Conservation (phyloP, 495 filamentous ascomycete species). For the Penicillium salamii region DNA sequence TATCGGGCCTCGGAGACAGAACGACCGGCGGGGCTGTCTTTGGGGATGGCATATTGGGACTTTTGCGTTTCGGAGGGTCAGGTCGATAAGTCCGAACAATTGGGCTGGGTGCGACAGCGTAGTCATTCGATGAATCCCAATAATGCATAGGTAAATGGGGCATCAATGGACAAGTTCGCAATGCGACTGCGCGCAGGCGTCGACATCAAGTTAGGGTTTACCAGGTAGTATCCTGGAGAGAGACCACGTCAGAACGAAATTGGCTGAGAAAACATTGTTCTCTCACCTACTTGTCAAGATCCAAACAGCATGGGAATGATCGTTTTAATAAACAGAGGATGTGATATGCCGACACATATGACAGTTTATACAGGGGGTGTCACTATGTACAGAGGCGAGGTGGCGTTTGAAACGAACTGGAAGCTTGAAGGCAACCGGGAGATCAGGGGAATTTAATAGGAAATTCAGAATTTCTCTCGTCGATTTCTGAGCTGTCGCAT, state of each 20-base stretch:
- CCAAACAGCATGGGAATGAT: background rate
- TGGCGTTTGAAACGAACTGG: conserved; percentile 3
- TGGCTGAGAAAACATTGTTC: background rate
- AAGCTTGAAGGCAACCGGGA: conserved; percentile 18
- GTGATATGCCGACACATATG: conserved; percentile 2
- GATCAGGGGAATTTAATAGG: conserved; percentile 15
- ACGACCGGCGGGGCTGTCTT: conserved; percentile 12
- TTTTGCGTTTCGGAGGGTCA: conserved; percentile 27
- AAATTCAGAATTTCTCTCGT: no score
- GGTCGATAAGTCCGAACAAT: conserved; percentile 40
- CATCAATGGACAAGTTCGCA: conserved; percentile 24
- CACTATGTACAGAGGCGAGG: conserved; percentile 20
- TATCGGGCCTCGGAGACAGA: conserved; percentile 1
- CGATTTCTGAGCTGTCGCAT: conserved; percentile 22
- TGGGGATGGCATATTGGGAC: conserved; percentile 30
- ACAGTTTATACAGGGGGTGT: conserved; percentile 19
- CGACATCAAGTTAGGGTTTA: conserved; percentile 5
- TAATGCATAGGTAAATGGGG: conserved; percentile 32
- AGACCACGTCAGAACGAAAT: background rate
- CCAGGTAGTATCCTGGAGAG: no score
- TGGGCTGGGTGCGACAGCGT: conserved; percentile 41
- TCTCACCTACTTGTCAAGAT: conserved; percentile 14
- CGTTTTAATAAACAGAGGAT: background rate
- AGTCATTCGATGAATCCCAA: conserved; percentile 24
- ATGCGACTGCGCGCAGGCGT: conserved; percentile 10